phyloP scores from a whole-genome alignment of 768 basidiomycete genomes.

The Psilocybe subaeruginosa region DNA sequence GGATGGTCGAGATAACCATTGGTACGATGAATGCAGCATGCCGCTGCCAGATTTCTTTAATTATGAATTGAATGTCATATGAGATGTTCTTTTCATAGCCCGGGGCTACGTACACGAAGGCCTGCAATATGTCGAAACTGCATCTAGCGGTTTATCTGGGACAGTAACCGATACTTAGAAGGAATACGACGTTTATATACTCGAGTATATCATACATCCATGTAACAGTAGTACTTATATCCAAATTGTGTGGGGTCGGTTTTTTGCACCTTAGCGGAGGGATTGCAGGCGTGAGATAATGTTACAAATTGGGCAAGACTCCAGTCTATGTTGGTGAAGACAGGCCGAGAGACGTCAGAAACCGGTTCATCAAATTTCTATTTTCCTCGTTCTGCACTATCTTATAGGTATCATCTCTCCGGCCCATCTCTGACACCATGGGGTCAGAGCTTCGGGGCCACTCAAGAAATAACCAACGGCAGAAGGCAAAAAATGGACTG shows the following conservation, averaged over 20 bases:
- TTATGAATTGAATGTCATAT: too few species aligned
- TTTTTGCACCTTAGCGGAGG: not conserved
- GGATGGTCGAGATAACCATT: conserved; percentile 49
- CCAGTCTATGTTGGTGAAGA: conserved; percentile 18
- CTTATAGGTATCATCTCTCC: conserved; percentile 5
- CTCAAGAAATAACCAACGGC: conserved; percentile 35
- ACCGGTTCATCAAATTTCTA: conserved; percentile 27
- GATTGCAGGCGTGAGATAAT: conserved; percentile 18
- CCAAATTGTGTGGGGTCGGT: not conserved
- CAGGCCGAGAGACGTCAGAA: conserved; percentile 24
- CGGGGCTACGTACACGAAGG: too few species aligned
- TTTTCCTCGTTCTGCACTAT: conserved; percentile 17
- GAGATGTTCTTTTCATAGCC: too few species aligned
- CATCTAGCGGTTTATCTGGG: too few species aligned
- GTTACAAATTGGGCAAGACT: conserved; percentile 17
- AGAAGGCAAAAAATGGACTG: conserved; percentile 40
- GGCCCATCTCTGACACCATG: conserved; percentile 31
- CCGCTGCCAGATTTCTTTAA: not conserved
- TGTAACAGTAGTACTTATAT: too few species aligned
- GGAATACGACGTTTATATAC: too few species aligned
- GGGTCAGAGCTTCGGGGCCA: conserved; percentile 37
- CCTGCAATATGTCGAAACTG: too few species aligned
- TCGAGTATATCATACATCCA: too few species aligned
- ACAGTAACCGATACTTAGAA: too few species aligned
- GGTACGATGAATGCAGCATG: not conserved